Evolutionary conservation across 164 flowering plant species (phyloP).

Genomic region (Buxus sempervirens): DNA sequence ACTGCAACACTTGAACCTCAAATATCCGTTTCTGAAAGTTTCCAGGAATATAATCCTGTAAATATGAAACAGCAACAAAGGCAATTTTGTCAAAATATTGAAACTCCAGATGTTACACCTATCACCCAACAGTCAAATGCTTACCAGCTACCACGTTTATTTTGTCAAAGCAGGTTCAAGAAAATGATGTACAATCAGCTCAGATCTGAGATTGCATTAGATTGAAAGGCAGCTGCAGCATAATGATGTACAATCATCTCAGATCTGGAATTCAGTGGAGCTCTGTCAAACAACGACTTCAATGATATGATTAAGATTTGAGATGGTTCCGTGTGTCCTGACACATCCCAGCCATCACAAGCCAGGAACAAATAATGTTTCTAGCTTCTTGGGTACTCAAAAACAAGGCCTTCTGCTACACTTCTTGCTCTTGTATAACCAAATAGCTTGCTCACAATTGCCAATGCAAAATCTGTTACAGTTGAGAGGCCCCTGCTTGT

Average conservation of each 20-base stretch:
- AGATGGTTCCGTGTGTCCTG: no score
- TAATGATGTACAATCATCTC: no score
- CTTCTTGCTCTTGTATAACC: constrained; percentile 87
- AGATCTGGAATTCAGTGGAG: no score
- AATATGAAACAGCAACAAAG: no score
- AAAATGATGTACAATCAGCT: not conserved
- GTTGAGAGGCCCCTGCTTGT: constrained; percentile 73
- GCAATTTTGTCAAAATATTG: not conserved
- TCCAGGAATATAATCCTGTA: no score
- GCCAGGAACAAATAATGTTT: not conserved
- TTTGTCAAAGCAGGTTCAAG: not conserved
- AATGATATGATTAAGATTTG: no score
- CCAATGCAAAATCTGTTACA: constrained; percentile 62
- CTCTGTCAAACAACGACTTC: no score
- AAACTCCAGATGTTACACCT: not conserved
- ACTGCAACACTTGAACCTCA: no score
- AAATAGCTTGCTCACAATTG: constrained; percentile 76
- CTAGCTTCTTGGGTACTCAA: constrained; percentile 56
- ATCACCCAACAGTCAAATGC: not conserved
- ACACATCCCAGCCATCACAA: no score
- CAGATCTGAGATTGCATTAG: not conserved
- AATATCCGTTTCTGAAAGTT: no score
- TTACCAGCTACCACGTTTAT: not conserved
- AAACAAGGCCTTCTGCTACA: constrained; percentile 91
- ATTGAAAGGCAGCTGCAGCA: not conserved